phyloP scores from a whole-genome alignment of 306 rosid species.

The Quercus cerris region DNA sequence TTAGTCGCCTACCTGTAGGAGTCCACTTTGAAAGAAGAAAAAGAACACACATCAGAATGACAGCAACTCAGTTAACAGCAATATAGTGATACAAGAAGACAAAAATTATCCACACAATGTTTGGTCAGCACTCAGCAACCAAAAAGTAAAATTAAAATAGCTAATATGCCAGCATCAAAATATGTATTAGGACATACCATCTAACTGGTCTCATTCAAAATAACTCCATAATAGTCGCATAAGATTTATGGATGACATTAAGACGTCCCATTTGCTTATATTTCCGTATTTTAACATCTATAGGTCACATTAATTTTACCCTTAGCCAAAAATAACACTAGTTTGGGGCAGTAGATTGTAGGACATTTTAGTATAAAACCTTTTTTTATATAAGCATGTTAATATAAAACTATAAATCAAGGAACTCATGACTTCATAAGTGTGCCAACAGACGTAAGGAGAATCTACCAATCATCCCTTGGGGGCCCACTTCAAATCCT shows the following conservation, averaged over 20 bases:
- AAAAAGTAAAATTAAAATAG: neutral
- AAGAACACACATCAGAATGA: constrained; percentile 23
- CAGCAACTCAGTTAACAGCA: constrained; percentile 18
- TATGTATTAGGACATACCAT: neutral
- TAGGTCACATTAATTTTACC: neutral
- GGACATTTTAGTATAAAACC: neutral
- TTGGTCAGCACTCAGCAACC: neutral
- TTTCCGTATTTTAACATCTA: neutral
- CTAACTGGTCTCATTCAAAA: neutral
- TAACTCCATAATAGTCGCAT: neutral
- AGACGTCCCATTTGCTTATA: neutral
- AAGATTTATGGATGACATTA: neutral
- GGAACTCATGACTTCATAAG: neutral
- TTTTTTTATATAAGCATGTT: too few relatives aligned
- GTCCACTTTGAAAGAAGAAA: constrained; percentile 64
- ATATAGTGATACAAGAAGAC: constrained; percentile 5
- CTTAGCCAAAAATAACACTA: neutral
- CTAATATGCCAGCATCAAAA: neutral
- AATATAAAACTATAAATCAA: neutral
- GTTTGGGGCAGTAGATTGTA: neutral
- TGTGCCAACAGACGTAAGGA: neutral
- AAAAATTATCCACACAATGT: neutral
- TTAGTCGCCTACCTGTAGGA: constrained; percentile 97
- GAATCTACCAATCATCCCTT: neutral
- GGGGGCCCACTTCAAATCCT: neutral